Evolutionary conservation across 371 early-diverging fungal genomes (phyloP).

Genomic region (Dinochytrium kinnereticum): DNA sequence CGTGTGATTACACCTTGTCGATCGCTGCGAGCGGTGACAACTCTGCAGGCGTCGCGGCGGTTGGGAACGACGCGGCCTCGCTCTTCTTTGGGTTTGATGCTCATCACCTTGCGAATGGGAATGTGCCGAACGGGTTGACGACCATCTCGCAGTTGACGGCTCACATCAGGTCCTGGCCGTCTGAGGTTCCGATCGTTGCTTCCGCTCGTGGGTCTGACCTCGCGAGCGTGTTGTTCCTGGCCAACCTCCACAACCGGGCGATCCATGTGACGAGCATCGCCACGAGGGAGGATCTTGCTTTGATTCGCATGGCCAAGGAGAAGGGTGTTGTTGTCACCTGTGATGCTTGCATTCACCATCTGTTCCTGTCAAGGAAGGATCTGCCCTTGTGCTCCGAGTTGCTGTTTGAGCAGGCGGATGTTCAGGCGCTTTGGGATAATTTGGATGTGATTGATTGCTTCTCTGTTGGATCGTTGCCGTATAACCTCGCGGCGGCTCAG

Average conservation of each 20-base stretch:
- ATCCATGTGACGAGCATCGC: slow-evolving; percentile 88
- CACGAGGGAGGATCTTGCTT: slow-evolving; percentile 76
- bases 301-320: slow-evolving; percentile 85
- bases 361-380: slow-evolving; percentile 65
- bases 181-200: slow-evolving; percentile 73
- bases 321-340: slow-evolving; percentile 91
- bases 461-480: slow-evolving; percentile 77
- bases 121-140: slow-evolving; percentile 25
- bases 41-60: slow-evolving; percentile 31
- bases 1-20: slow-evolving; percentile 76
- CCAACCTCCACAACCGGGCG: slow-evolving; percentile 77
- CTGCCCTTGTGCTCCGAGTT: slow-evolving; percentile 16
- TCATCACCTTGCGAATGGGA: too few species aligned
- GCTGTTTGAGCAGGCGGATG: slow-evolving; percentile 42
- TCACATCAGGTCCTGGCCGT: slow-evolving; percentile 73
- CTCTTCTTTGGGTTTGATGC: slow-evolving; percentile 45
- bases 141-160: slow-evolving; percentile 48
- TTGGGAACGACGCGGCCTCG: slow-evolving; percentile 46
- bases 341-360: slow-evolving; percentile 83
- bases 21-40: slow-evolving; percentile 73
- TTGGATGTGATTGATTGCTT: slow-evolving; percentile 88
- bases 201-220: slow-evolving; percentile 85
- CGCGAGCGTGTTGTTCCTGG: slow-evolving; percentile 85
- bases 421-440: slow-evolving; percentile 79
- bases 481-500: slow-evolving; percentile 58